Percentiles rank a stretch among this genome's conserved stretches.
phyloP scores from a whole-genome alignment of 148 eudicot species.

The Persicaria maculosa region DNA sequence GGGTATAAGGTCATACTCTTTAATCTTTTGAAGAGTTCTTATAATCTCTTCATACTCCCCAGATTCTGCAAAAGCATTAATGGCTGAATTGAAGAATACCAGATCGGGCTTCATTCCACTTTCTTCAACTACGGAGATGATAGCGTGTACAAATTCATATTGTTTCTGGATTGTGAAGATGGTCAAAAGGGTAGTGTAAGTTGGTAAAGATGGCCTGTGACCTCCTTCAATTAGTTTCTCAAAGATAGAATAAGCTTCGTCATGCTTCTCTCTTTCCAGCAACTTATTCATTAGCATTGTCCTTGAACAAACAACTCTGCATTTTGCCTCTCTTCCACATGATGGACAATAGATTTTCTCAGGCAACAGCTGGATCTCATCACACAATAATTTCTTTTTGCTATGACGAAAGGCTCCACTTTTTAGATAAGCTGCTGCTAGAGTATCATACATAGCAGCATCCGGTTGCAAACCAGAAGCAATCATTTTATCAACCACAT shows the following conservation, averaged over 20 bases:
- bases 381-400: too few relatives aligned
- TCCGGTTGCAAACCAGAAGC: conserved; percentile 48
- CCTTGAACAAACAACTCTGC: too few relatives aligned
- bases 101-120: conserved; percentile 76
- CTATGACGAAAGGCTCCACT: too few relatives aligned
- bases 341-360: too few relatives aligned
- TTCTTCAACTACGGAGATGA: conserved; percentile 53
- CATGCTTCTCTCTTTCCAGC: conserved; percentile 54
- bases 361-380: too few relatives aligned
- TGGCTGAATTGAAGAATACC: conserved; percentile 86
- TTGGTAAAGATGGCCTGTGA: conserved; percentile 79
- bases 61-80: conserved; percentile 78
- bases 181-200: conserved; percentile 73
- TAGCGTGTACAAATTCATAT: conserved; percentile 55
- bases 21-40: conserved; percentile 64
- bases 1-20: conserved; percentile 67
- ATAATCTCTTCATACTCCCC: conserved; percentile 70
- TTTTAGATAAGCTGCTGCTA: too few relatives aligned
- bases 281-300: conserved; percentile 49
- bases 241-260: conserved; percentile 53
- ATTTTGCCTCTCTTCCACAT: too few relatives aligned
- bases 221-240: conserved; percentile 63
- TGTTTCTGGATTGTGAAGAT: conserved; percentile 69
- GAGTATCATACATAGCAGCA: conserved; percentile 50
- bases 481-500: conserved; percentile 35